A percentile compares a stretch with the other conserved stretches of the same genome.
Conservation (phyloP, 495 filamentous ascomycete genomes). For the Schizothecium vesticola region DNA sequence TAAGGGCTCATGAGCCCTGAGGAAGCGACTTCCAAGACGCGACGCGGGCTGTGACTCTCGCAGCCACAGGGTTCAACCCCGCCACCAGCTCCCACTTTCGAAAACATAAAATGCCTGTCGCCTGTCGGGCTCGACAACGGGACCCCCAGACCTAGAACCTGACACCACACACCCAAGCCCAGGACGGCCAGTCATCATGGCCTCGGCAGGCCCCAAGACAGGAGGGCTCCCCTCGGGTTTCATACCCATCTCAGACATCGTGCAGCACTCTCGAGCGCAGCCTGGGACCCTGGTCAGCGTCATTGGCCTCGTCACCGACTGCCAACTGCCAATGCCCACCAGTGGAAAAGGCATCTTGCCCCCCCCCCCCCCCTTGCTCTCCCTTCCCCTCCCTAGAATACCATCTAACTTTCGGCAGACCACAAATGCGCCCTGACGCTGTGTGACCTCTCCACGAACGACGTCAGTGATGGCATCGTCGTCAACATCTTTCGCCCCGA, state of each 20-base stretch:
- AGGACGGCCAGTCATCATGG: neutral
- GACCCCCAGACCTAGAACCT: neutral
- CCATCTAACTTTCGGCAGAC: constrained; percentile 26
- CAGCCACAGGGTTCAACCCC: no score
- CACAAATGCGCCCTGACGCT: constrained; percentile 37
- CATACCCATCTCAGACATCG: constrained; percentile 25
- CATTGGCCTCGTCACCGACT: constrained; percentile 48
- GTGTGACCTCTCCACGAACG: constrained; percentile 36
- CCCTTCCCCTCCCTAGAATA: neutral
- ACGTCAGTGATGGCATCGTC: constrained; percentile 20
- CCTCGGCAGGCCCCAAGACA: neutral
- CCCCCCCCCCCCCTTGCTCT: constrained; percentile 4
- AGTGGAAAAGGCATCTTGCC: constrained; percentile 31
- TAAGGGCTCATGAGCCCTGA: neutral
- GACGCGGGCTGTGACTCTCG: no score
- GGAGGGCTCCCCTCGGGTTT: constrained; percentile 28
- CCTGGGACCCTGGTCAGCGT: constrained; percentile 37
- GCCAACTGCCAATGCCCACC: constrained; percentile 37
- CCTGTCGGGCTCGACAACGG: neutral
- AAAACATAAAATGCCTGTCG: neutral
- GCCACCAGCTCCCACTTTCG: no score
- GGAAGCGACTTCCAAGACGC: neutral
- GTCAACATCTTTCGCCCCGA: constrained; percentile 41
- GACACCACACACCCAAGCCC: neutral
- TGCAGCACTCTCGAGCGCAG: constrained; percentile 18